phyloP scores from a whole-genome alignment of 83 land plant genomes.

The Diphasiastrum complanatum region DNA sequence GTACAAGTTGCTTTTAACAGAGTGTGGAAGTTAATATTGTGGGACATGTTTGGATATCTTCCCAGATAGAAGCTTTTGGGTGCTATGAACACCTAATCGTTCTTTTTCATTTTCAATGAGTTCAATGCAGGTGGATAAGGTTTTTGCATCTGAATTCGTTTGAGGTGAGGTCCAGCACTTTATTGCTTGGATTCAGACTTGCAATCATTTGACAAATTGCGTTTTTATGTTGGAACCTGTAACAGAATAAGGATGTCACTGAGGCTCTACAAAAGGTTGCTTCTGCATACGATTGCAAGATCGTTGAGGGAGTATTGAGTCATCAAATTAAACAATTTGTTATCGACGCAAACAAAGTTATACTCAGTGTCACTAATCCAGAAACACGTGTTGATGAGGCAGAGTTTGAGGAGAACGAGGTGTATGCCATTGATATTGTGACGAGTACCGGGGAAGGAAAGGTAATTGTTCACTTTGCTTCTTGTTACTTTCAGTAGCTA shows the following conservation, averaged over 20 bases:
- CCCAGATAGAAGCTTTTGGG: not conserved
- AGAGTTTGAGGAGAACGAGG: conserved; percentile 99
- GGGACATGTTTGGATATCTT: not conserved
- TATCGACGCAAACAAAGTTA: conserved; percentile 88
- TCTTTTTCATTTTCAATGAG: not conserved
- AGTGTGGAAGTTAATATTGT: too few species aligned
- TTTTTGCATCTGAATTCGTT: too few species aligned
- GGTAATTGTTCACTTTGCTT: too few species aligned
- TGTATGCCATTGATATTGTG: conserved; percentile 90
- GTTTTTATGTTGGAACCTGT: too few species aligned
- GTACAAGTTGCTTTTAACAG: not conserved
- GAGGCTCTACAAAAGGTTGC: conserved; percentile 98
- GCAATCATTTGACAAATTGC: too few species aligned
- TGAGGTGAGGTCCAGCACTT: not conserved
- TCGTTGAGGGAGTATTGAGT: conserved; percentile 96
- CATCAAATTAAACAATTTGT: conserved; percentile 99
- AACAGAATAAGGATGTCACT: conserved; percentile 92
- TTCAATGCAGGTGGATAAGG: not conserved
- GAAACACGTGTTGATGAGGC: conserved; percentile 95
- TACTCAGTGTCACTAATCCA: conserved; percentile 75
- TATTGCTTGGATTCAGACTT: conserved; percentile 1
- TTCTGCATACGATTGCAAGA: conserved; percentile 96
- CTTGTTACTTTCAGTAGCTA: too few species aligned
- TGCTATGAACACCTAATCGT: not conserved
- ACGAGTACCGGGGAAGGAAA: conserved; percentile 98